A percentile compares a stretch with the other conserved stretches of the same genome.
These are phyloP conservation scores for Marvania coccoides DNA, from an alignment of 139 green algal genomes.

Conservation along the genomic window DNA sequence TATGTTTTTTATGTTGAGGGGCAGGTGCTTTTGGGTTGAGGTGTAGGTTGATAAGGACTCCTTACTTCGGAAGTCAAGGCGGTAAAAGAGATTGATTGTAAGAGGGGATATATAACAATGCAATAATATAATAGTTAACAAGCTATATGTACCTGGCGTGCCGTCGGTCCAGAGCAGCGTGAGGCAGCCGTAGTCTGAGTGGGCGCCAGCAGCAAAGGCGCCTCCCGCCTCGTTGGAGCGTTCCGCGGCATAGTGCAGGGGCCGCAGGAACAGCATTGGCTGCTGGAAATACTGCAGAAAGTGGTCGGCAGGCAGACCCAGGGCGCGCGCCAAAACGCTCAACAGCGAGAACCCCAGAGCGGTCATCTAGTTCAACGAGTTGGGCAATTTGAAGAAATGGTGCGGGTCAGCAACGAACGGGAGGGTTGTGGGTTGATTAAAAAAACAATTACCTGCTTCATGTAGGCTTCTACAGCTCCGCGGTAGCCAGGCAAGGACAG, in stretches of 20 bases:
- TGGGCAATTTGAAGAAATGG: too few relatives aligned
- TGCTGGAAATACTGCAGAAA: constrained; percentile 64
- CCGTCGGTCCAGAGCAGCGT: constrained; percentile 82
- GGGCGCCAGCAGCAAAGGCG: constrained; percentile 54
- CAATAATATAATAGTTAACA: too few relatives aligned
- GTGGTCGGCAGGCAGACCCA: constrained; percentile 53
- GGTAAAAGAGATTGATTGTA: too few relatives aligned
- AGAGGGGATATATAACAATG: too few relatives aligned
- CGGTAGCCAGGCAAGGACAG: constrained; percentile 57
- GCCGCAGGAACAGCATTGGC: constrained; percentile 74
- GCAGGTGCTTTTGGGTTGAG: too few relatives aligned
- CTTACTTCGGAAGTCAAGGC: too few relatives aligned
- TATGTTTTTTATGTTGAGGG: too few relatives aligned
- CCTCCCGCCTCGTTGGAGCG: neutral
- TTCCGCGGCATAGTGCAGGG: constrained; percentile 70
- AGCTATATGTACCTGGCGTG: too few relatives aligned
- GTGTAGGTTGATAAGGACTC: neutral
- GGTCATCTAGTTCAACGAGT: constrained; percentile 30
- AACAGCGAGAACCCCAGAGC: constrained; percentile 53
- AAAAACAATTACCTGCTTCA: too few relatives aligned
- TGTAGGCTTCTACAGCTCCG: constrained; percentile 43
- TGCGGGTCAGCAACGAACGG: too few relatives aligned
- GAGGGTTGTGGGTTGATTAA: too few relatives aligned
- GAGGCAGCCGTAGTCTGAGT: constrained; percentile 92
- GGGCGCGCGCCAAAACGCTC: constrained; percentile 61